Evolutionary conservation across 75 land plant species (phyloP), one percentile per base, ranked within the genome.

Genomic region (Selaginella tamariscina): DNA sequence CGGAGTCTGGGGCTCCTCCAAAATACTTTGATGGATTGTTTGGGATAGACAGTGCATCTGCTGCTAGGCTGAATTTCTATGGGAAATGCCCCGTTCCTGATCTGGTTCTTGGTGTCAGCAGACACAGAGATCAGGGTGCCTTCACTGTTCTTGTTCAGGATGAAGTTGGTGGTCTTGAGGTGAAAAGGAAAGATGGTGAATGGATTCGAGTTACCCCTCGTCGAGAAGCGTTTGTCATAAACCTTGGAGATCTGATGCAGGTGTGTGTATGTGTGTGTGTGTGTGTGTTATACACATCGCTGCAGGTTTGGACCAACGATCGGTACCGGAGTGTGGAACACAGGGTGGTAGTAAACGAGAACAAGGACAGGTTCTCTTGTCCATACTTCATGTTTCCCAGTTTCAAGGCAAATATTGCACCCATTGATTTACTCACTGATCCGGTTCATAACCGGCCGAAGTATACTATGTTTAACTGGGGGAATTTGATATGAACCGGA

Each of bases 401-500:
- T 0, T 72, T 77, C 33, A 64, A 68, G 65, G 68, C 75, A 1
- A 65, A 71, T 44, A 77, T 86, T 24, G 68, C 73, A 31, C 93
- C 93, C 27, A 49, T 88, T 68, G 72, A 75, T 0, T 83, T 82
- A 77, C 66, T 86, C 64, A 26, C 70, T 5, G 68, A 56, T 24
- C 75, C 70, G 23, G 49, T 5, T n/a, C 29, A 76, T 30, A 74
- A 72, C 23, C 89, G 82, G 1, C 66, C 87, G 0, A 81, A 71
- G 29, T 92, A 92, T 44, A 80, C 73, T 49, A 62, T 64, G 24
- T 82, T 82, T 77, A 82, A 73, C 67, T 89, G 84, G 86, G 94
- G 0, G 65, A 74, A 56, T 89, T 81, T 73, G 73, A 75, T 24
- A 79, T 74, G 55, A 74, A 65, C 8, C 73, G 83, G 66, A 82